phyloP scores from a whole-genome alignment of 225 moss, liverwort and hornwort genomes.

The Takakia lepidozioides region DNA sequence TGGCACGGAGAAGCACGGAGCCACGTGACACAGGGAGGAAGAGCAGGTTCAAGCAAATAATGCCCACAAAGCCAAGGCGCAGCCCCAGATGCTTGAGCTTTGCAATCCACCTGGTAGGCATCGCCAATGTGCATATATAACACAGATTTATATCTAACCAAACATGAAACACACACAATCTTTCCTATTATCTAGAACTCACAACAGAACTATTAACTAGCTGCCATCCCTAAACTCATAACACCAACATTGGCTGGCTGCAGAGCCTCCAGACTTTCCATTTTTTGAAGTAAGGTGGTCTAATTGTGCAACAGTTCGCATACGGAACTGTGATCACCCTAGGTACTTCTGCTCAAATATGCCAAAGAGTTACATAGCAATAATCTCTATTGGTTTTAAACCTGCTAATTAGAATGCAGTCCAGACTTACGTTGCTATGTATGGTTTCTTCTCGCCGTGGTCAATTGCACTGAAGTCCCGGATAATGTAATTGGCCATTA shows the following conservation, averaged over 20 bases:
- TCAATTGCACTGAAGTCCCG: slow-evolving; percentile 31
- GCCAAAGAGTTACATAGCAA: background rate
- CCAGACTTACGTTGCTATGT: slow-evolving; percentile 40
- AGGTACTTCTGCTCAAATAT: background rate
- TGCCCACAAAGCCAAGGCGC: slow-evolving; percentile 64
- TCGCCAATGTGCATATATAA: no score
- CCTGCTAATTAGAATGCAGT: background rate
- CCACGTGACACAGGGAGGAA: slow-evolving; percentile 88
- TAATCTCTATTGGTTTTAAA: background rate
- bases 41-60: slow-evolving; percentile 61
- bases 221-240: no score
- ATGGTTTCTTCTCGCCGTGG: slow-evolving; percentile 18
- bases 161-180: no score
- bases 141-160: no score
- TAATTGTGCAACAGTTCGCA: background rate
- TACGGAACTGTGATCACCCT: background rate
- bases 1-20: slow-evolving; percentile 75
- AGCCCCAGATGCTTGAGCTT: slow-evolving; percentile 36
- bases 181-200: no score
- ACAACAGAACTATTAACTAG: no score
- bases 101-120: slow-evolving; percentile 38
- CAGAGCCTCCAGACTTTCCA: no score
- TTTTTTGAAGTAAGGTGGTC: background rate
- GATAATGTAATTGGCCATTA: slow-evolving; percentile 29
- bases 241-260: no score